A percentile compares a stretch with the other conserved stretches of the same genome.
phyloP scores from a whole-genome alignment of 2,329 filamentous ascomycete species.

The Beauveria medogensis region DNA sequence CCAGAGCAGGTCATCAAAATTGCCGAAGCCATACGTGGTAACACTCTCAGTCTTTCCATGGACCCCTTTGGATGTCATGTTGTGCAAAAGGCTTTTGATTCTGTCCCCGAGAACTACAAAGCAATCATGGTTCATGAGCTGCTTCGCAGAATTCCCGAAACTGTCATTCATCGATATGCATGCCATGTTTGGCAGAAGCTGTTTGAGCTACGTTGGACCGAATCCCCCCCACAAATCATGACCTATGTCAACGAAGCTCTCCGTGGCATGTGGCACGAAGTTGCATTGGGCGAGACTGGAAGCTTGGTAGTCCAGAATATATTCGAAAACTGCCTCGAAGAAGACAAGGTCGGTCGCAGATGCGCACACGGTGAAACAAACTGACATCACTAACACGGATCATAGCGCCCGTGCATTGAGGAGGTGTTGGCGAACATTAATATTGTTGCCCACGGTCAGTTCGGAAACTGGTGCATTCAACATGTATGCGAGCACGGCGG shows the following conservation, averaged over 20 bases:
- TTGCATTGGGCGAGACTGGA: slow-evolving; percentile 92
- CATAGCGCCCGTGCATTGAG: slow-evolving; percentile 87
- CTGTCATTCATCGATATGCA: slow-evolving; percentile 95
- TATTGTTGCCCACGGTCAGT: slow-evolving; percentile 93
- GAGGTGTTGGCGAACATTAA: slow-evolving; percentile 94
- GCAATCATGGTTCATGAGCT: slow-evolving; percentile 98
- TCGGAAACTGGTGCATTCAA: slow-evolving; percentile 99
- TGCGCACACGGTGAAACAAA: no score
- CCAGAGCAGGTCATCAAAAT: slow-evolving; percentile 92
- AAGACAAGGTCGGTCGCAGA: slow-evolving; percentile 70
- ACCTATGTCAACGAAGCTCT: slow-evolving; percentile 94
- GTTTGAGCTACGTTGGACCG: slow-evolving; percentile 93
- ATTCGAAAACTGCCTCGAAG: slow-evolving; percentile 97
- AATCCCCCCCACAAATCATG: slow-evolving; percentile 96
- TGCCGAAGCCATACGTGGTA: slow-evolving; percentile 86
- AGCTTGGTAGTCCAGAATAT: slow-evolving; percentile 99
- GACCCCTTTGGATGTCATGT: slow-evolving; percentile 98
- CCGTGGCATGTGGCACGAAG: slow-evolving; percentile 96
- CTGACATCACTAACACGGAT: slow-evolving; percentile 12
- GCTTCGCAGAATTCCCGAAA: slow-evolving; percentile 89
- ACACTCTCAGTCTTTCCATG: slow-evolving; percentile 92
- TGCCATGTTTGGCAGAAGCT: slow-evolving; percentile 99
- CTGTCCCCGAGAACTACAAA: slow-evolving; percentile 95
- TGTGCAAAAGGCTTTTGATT: slow-evolving; percentile 97
- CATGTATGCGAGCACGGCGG: slow-evolving; percentile 97